phyloP scores from a whole-genome alignment of 1,139 yeast species.

The Saccharomyces hybrid region DNA sequence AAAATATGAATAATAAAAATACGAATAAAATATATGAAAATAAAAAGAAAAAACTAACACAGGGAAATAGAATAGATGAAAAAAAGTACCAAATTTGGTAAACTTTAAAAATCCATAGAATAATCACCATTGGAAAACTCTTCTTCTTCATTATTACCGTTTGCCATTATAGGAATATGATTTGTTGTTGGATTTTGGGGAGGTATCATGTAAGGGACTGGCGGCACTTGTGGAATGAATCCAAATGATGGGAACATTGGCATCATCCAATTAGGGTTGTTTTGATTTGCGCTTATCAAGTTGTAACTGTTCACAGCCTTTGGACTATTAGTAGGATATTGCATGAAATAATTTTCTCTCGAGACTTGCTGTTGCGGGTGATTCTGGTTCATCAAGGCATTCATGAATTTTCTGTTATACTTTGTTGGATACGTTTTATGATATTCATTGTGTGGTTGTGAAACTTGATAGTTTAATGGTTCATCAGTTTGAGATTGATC shows the following conservation, averaged over 20 bases:
- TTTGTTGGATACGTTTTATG: background rate
- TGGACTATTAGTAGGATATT: background rate
- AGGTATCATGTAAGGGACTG: conserved; percentile 2
- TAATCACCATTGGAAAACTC: background rate
- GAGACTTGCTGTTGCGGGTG: background rate
- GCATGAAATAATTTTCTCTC: background rate
- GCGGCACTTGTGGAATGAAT: conserved; percentile 1
- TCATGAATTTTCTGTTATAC: conserved; percentile 12
- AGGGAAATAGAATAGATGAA: background rate
- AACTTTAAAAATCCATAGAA: background rate
- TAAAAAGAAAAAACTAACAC: background rate
- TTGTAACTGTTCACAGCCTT: background rate
- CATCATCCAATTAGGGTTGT: background rate
- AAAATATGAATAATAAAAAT: background rate
- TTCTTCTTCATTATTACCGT: background rate
- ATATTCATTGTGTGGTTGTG: background rate
- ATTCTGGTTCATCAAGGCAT: conserved; percentile 10
- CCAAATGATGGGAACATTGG: background rate
- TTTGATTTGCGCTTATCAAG: background rate
- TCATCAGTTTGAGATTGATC: background rate
- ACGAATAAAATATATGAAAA: background rate
- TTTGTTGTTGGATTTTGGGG: background rate
- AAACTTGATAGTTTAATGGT: background rate
- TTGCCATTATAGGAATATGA: background rate
- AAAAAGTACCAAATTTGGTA: background rate